These are phyloP conservation scores for Xylariaceae sp. DNA, from an alignment of 2,329 filamentous ascomycete genomes.

Conservation along the genomic window DNA sequence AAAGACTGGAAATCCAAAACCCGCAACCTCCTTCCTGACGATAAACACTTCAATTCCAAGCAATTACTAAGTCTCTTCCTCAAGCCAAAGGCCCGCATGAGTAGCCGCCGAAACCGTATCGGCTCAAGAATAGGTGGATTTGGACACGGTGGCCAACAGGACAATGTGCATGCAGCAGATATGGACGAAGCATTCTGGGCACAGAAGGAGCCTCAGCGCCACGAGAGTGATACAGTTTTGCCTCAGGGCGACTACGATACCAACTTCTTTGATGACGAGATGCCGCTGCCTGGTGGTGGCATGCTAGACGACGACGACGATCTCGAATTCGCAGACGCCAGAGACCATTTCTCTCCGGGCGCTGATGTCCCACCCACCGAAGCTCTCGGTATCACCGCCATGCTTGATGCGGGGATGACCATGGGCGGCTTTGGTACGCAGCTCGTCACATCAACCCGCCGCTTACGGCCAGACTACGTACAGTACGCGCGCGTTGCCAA, in stretches of 20 bases:
- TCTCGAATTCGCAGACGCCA: conserved; percentile 72
- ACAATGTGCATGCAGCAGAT: conserved; percentile 63
- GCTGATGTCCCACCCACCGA: conserved; percentile 47
- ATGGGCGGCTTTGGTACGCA: conserved; percentile 58
- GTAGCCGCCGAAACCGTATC: conserved; percentile 57
- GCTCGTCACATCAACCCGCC: conserved; percentile 60
- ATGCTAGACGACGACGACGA: conserved; percentile 64
- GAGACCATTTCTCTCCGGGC: conserved; percentile 72
- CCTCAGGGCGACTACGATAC: conserved; percentile 85
- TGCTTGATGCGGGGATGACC: conserved; percentile 49
- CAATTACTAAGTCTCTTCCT: conserved; percentile 86
- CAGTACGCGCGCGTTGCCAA: conserved; percentile 68
- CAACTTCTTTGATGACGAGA: conserved; percentile 90
- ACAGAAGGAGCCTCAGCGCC: conserved; percentile 52
- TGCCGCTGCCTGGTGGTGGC: conserved; percentile 62
- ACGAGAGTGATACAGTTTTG: conserved; percentile 53
- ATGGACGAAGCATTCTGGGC: conserved; percentile 98
- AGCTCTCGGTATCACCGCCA: conserved; percentile 44
- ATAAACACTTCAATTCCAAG: conserved; percentile 96
- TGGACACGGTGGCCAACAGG: conserved; percentile 40
- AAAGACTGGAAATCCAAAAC: conserved; percentile 95
- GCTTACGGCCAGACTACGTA: conserved; percentile 64
- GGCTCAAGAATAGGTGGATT: conserved; percentile 40
- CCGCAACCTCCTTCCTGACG: conserved; percentile 87
- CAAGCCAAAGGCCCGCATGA: conserved; percentile 86